Base-by-base conservation (phyloP, 129 eudicot species). In the Tagetes patula region DNA sequence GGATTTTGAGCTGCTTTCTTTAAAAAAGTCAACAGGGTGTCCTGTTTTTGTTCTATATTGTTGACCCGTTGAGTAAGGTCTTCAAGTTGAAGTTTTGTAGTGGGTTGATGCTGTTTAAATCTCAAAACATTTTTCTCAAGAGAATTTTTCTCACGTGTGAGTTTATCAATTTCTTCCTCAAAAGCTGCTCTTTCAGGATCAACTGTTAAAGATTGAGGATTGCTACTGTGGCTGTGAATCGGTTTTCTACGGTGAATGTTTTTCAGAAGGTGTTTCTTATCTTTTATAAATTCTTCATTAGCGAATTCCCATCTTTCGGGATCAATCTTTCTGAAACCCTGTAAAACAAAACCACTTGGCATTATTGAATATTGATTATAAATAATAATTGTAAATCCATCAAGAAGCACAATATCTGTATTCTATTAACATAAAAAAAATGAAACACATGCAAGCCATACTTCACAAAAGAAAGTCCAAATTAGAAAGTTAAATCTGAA, bases 241-340 rank as follows among this genome's bases (percentile, higher is more conserved):
- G 98, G 98, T 75, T 92, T 92, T 76, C 92, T 76, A 8, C 98
- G 96, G 65, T 92, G 87, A 67, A 92, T 92, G 55, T 92, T 92
- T 83, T 87, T 92, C 6, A 92, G 82, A 49, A 87, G 90, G 76
- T 92, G 90, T 67, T 87, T 89, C 49, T 85, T 81, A 70, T 85
- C 96, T 83, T 87, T 90, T 46, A 85, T 67, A 78, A 92, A 92
- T 11, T 89, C 98, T 53, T 92, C 98, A 60, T 92, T 92, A 2
- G 96, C 96, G 62, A 92, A 92, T 77, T 92, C 96, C 98, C 96
- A 89, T 83, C 80, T 85, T 73, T 92, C 96, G 5, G 98, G 95
- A 72, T 92, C 98, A 36, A 89, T 89, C 79, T 92, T 92, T 56
- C 90, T 85, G 54, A 89, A 92, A 70, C 98, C 98, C 98, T 92